These are phyloP conservation scores for Phytophthora agathidicida DNA, from an alignment of 352 stramenopile species.

Conservation along the genomic window DNA sequence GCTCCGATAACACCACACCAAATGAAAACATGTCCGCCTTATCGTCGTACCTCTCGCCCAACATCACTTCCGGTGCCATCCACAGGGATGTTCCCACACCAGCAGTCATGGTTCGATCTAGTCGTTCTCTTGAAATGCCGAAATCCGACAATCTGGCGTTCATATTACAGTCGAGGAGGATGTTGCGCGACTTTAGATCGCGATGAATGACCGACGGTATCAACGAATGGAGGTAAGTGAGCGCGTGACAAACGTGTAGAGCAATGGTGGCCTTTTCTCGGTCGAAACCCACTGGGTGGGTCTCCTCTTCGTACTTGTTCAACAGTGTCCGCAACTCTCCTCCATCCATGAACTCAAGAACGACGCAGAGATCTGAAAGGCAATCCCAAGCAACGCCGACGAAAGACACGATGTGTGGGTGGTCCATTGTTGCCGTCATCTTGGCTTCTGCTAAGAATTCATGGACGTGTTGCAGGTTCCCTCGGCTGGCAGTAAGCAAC, in stretches of 20 bases:
- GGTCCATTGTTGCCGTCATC: slow-evolving; percentile 46
- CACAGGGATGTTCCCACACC: slow-evolving; percentile 21
- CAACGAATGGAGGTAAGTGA: slow-evolving; percentile 32
- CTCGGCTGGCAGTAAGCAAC: slow-evolving; percentile 27
- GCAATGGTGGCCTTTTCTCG: slow-evolving; percentile 39
- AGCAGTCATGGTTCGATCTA: slow-evolving; percentile 41
- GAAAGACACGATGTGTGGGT: slow-evolving; percentile 59
- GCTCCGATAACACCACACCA: slow-evolving; percentile 45
- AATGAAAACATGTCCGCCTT: slow-evolving; percentile 28
- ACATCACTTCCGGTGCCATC: slow-evolving; percentile 26
- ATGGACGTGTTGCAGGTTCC: slow-evolving; percentile 36
- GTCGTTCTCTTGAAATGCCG: slow-evolving; percentile 50
- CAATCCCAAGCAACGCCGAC: slow-evolving; percentile 57
- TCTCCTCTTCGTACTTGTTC: slow-evolving; percentile 7
- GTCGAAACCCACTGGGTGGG: slow-evolving; percentile 23
- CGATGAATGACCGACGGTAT: slow-evolving; percentile 31
- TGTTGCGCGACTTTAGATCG: slow-evolving; percentile 47
- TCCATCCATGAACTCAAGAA: slow-evolving; percentile 56
- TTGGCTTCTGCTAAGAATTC: slow-evolving; percentile 66
- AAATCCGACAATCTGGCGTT: slow-evolving; percentile 73
- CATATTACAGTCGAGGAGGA: slow-evolving; percentile 37
- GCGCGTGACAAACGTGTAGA: slow-evolving; percentile 31
- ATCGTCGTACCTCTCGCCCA: slow-evolving; percentile 19
- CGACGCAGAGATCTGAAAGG: slow-evolving; percentile 49
- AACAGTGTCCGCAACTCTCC: slow-evolving; percentile 47